Base-by-base conservation (phyloP, 371 early-diverging fungal species). In the Mortierella sp. region DNA sequence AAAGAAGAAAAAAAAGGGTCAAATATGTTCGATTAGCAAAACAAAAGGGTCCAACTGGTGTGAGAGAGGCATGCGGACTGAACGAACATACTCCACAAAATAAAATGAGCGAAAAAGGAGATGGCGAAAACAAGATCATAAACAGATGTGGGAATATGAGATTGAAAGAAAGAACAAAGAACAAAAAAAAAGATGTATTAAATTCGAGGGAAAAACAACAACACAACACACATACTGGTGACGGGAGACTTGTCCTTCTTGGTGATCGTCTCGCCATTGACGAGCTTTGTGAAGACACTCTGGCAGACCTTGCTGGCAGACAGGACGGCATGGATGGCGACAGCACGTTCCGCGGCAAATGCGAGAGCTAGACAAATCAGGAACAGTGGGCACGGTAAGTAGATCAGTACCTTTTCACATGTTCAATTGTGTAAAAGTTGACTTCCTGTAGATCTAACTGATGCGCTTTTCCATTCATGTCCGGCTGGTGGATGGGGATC, bases 201-300 rank as follows among this genome's bases (percentile, higher is more conserved):
- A 63, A 50, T 58, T 42, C 13, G 3, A 14, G 8, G 26, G 70
- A 70, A 63, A 58, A 58, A 24, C n/a, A n/a, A n/a, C n/a, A n/a
- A n/a, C n/a, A 54, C 47, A 38, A 57, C 3, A 70, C 13, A 48
- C 70, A 84, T 90, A 95, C 97, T 91, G 26, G 99, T 99, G 31
- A 99, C 99, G 45, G 99, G 99, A 1, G 97, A 96, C 85, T 95
- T 95, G 92, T 99, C 99, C 77, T 92, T 91, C 91, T 99, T 99
- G 71, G 94, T 96, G 73, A 97, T 81, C 8, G 96, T 94, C 83
- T 96, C 95, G 73, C 90, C 93, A 19, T 93, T 90, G 45, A 96
- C 97, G 21, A 97, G 91, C 68, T 92, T 90, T 72, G 93, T 91
- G 85, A 98, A 98, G 6, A 97, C 98, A 5, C 92, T 90, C 81